Base-by-base conservation (phyloP, 768 basidiomycete species). In the Kwoniella mangroviensis region DNA sequence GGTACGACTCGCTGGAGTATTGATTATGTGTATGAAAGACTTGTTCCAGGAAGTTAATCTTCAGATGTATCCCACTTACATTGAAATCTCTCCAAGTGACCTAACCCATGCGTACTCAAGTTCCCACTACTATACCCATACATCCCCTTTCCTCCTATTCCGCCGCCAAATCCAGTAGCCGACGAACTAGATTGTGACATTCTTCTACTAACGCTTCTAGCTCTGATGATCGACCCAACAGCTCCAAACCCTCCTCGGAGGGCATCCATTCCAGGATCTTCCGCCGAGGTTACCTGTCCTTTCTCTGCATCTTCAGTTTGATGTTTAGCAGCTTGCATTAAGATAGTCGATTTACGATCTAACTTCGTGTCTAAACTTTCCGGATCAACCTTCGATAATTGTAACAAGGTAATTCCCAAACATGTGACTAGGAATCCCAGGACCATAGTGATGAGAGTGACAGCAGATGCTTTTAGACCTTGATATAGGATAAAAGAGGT, bases 211-310 rank as follows among this genome's bases (percentile, higher is more conserved):
- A 75, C 73, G 51, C 77, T 79, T 17, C 83, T 70, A 1, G 83
- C 82, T 24, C 86, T 82, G 65, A 96, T 93, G 77, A 98, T 91
- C 79, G 91, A 93, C 19, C 97, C 95, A 53, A 98, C 86, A 0
- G 94, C 88, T 4, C 95, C 94, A 75, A 95, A 95, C 2, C 91
- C 91, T 17, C 96, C 95, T 19, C 97, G 88, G 0, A 98, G 87
- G 1, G 94, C 88, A 71, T 94, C 94, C 82, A 97, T 91, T 2
- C 95, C 95, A 0, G 96, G 95, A 74, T 98, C 93, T 81, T 98
- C 94, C 21, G 89, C 67, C 0, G 88, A 90, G 4, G 87, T 69
- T 1, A 86, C 75, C 15, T 89, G 88, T 78, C 92, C 92, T 82
- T 94, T 93, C 65, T 90, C 90, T 42, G 86, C 75, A 0, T 85